phyloP scores from a whole-genome alignment of 768 basidiomycete species.

The Leccinum disarticulatum region DNA sequence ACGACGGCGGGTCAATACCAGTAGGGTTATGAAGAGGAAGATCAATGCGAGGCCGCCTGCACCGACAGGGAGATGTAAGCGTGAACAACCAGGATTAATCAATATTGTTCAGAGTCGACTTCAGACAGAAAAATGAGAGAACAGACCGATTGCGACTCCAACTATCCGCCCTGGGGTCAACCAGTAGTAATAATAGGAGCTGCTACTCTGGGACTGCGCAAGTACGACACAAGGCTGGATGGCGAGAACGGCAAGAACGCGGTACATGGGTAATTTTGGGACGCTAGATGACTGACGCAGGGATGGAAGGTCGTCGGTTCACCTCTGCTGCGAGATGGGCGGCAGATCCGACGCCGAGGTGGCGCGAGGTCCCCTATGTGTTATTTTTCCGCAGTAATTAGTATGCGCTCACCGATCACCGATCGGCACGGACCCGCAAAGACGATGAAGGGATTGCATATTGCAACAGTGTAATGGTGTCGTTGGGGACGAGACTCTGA shows the following conservation, averaged over 20 bases:
- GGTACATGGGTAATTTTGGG: background rate
- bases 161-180: conserved; percentile 28
- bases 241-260: conserved; percentile 10
- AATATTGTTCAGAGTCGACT: background rate
- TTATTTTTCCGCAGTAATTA: background rate
- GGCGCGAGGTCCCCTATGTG: background rate
- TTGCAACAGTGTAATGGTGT: too few relatives aligned
- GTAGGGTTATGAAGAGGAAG: conserved; percentile 7
- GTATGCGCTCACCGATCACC: background rate
- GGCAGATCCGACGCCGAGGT: background rate
- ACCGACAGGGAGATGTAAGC: background rate
- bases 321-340: background rate
- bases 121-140: background rate
- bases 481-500: too few relatives aligned
- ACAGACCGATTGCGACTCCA: conserved; percentile 28
- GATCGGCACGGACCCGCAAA: background rate
- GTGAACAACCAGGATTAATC: background rate
- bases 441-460: background rate
- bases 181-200: conserved; percentile 19
- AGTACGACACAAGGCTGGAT: conserved; percentile 2
- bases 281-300: background rate
- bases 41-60: conserved; percentile 15
- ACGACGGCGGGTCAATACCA: conserved; percentile 7
- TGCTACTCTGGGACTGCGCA: conserved; percentile 11
- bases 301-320: background rate